These are phyloP conservation scores for Serendipita sp. DNA, from an alignment of 768 basidiomycete species.

Conservation along the genomic window DNA sequence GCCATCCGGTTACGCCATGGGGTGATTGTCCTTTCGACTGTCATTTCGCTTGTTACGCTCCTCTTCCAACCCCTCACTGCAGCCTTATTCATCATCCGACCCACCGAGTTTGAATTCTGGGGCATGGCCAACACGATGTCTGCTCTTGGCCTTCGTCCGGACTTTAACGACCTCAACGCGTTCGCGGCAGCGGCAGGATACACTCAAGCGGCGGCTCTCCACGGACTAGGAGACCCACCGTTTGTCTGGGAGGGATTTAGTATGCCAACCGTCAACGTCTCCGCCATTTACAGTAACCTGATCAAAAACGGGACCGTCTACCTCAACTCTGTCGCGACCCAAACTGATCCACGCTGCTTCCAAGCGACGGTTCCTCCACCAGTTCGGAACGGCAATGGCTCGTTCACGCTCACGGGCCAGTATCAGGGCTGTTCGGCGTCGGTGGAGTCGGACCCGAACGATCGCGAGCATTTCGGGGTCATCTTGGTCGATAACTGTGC, in stretches of 20 bases:
- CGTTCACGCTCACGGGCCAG: constrained; percentile 26
- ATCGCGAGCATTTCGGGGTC: constrained; percentile 25
- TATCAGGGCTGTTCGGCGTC: too few species aligned
- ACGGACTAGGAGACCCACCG: constrained; percentile 29
- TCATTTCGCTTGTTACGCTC: constrained; percentile 34
- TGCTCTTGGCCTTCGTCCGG: constrained; percentile 28
- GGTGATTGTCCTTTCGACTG: constrained; percentile 32
- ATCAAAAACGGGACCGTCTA: constrained; percentile 31
- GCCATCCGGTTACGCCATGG: too few species aligned
- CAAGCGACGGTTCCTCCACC: too few species aligned
- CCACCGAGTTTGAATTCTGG: constrained; percentile 30
- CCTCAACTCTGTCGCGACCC: constrained; percentile 34
- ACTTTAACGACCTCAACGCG: constrained; percentile 28
- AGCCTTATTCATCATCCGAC: constrained; percentile 32
- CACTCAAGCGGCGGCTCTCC: constrained; percentile 34
- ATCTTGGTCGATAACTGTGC: constrained; percentile 28
- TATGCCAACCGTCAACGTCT: constrained; percentile 31
- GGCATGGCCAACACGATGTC: constrained; percentile 26
- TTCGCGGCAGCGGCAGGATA: constrained; percentile 42
- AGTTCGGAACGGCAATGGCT: not conserved
- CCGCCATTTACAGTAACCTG: constrained; percentile 15
- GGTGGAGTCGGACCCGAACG: too few species aligned
- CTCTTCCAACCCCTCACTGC: constrained; percentile 38
- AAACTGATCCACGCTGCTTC: constrained; percentile 32
- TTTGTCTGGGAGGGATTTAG: constrained; percentile 34